Evolutionary conservation across 1,284 basidiomycete genomes (phyloP), one percentile per base, ranked within the genome.

Genomic region (Microbotryomycetes sp.): DNA sequence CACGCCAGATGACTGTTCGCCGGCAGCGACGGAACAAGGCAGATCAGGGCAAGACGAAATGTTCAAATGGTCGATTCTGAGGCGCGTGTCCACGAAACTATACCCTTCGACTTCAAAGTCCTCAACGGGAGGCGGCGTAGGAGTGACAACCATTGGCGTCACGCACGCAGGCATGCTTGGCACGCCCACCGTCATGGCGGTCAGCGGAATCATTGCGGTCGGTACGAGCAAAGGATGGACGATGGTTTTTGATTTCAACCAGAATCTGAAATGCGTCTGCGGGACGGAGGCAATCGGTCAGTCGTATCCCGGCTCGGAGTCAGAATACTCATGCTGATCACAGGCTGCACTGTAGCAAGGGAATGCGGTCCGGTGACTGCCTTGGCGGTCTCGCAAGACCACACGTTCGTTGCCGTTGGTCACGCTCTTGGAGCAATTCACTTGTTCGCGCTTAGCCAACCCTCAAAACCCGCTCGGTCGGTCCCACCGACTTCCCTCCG

Each of bases 391-490:
- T 97, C 93, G 3, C 85, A 89, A 66, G 96, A 99, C 73, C 89
- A 92, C 70, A 94, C 93, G 0, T 97, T 85, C 74, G 79, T 97
- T 52, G 94, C 88, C 0, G 87, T 88, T 1, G 96, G 96, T 0
- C 91, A 97, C 74, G 80, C 84, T 0, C 83, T 81, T 2, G 96
- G 96, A 2, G 82, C 90, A 69, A 85, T 98, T 47, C 86, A 88
- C 69, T 80, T 99, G 0, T 98, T 88, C 73, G 87, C 97, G 66
- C 75, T 97, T 54, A 81, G 84, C 53, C 80, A 81, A 31, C 87
- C 91, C 0, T 51, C 70, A 2, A 74, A 73, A 49, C 78, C 81
- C 0, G 76, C 78, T 4, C 84, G 91, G 1, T 80, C 82, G 24
- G 89, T 93, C 5, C 72, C 81, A 13, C 90, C 91, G 0, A 87